A percentile compares a stretch with the other conserved stretches of the same genome.
Conservation (phyloP, 139 green algal genomes). For the Limnomonas spitsbergensis region DNA sequence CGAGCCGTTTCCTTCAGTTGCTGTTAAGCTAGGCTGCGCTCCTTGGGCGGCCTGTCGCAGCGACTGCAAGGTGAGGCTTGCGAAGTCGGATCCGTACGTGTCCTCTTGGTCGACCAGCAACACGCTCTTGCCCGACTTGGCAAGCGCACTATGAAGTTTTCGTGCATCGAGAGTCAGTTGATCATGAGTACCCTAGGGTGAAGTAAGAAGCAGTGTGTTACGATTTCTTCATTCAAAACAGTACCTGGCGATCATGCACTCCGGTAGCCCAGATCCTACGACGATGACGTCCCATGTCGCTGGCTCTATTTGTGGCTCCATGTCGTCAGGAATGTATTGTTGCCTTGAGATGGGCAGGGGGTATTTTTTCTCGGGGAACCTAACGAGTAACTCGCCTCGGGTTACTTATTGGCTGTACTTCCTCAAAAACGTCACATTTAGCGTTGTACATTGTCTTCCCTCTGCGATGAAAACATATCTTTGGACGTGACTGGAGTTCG, state of each 20-base stretch:
- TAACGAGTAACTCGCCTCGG: too few species aligned
- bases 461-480: too few species aligned
- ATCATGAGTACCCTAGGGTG: too few species aligned
- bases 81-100: conserved; percentile 73
- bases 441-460: too few species aligned
- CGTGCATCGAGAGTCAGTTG: background rate
- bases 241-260: conserved; percentile 62
- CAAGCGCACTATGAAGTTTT: conserved; percentile 12
- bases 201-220: background rate
- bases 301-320: conserved; percentile 44
- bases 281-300: conserved; percentile 58
- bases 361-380: too few species aligned
- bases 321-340: too few species aligned
- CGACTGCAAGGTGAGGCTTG: conserved; percentile 42
- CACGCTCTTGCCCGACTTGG: conserved; percentile 48
- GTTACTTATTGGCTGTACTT: too few species aligned
- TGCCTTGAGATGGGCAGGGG: too few species aligned
- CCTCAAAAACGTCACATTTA: too few species aligned
- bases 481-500: too few species aligned
- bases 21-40: background rate
- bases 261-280: conserved; percentile 53
- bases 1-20: too few species aligned
- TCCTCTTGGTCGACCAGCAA: conserved; percentile 75
- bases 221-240: background rate
- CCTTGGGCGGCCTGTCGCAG: background rate